phyloP scores from a whole-genome alignment of 345 rosid species.

The Dipteronia dyeriana region DNA sequence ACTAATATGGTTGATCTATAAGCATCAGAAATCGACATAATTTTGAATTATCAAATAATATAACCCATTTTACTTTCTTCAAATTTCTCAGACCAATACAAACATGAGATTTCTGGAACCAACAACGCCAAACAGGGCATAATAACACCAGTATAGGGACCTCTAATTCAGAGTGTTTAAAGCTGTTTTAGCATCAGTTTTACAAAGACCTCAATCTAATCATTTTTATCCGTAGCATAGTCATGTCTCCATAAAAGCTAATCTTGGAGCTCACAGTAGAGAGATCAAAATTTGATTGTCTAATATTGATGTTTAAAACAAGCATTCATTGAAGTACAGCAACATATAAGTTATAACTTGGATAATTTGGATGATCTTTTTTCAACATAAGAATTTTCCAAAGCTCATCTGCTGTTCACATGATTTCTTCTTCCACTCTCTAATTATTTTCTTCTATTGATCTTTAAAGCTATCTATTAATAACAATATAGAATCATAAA shows the following conservation, averaged over 20 bases:
- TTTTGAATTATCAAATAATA: background rate
- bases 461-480: background rate
- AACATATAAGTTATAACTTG: no score
- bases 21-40: background rate
- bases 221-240: no score
- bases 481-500: background rate
- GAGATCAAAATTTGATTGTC: background rate
- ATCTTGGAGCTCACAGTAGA: background rate
- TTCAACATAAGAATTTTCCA: background rate
- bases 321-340: no score
- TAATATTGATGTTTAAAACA: no score
- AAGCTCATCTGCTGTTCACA: background rate
- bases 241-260: background rate
- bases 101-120: no score
- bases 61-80: background rate
- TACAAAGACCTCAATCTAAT: background rate
- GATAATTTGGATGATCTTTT: no score
- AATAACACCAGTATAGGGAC: background rate
- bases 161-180: background rate
- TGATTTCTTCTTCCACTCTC: background rate
- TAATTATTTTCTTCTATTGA: background rate
- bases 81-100: background rate
- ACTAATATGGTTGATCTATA: background rate
- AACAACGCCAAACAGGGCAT: background rate
- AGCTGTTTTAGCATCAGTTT: background rate